Base-by-base conservation (phyloP, 2,329 filamentous ascomycete species). In the Fusarium sp. region DNA sequence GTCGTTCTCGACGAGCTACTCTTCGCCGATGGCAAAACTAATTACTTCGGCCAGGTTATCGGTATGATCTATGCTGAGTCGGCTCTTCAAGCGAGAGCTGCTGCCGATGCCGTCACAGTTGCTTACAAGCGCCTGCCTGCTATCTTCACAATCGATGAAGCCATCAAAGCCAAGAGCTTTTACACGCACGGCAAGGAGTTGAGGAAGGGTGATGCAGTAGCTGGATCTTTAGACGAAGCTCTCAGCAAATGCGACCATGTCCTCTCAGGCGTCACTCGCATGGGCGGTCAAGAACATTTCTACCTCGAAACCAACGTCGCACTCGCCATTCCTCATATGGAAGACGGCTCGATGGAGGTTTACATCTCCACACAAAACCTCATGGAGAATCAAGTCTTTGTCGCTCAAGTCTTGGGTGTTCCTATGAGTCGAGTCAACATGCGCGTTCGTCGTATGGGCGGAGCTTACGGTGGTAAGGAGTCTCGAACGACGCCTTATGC, bases 311-410 rank as follows among this genome's bases (percentile, higher is more conserved):
- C 52, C 14, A 55, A 55, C n/a, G 52, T 24, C 1, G 52, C n/a
- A 0, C 42, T 55, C 9, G 52, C 52, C 0, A 55, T 55, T 38
- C 52, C 52, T 0, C 52, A 55, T 11, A 38, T 50, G 31, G 52
- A 55, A 38, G 52, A 55, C 1, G 52, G 52, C 0, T 49, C 52
- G 15, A 55, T 55, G 52, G 52, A 55, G 7, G 52, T 55, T 7
- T 49, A 49, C 31, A 55, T 55, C 42, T 55, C 52, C 0, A 55
- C 52, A 0, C 52, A 55, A 0, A 55, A 55, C n/a, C 52, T 55
- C 31, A 55, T 55, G 52, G 52, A 55, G 43, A 55, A 55, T n/a
- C 52, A 55, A 15, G 52, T 55, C 31, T 55, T 55, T 8, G 49
- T 43, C 0, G 52, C 52, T 0, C 52, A 55, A n/a, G 52, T 55